Evolutionary conservation across 148 eudicot genomes (phyloP).

Genomic region (Persicaria tinctoria): DNA sequence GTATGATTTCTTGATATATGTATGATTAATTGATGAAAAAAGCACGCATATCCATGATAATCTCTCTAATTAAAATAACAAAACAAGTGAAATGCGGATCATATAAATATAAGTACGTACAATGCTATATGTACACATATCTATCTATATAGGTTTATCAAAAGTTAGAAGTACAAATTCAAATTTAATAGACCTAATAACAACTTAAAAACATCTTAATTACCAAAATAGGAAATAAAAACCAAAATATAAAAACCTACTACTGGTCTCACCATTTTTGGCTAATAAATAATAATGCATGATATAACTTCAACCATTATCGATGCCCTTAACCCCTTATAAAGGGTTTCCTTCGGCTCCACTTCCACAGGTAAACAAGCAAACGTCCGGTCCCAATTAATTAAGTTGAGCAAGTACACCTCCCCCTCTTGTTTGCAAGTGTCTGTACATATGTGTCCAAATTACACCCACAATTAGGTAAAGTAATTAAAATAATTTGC

Average conservation of each 20-base stretch:
- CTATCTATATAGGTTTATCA: background rate
- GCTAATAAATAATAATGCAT: background rate
- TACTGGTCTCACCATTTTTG: background rate
- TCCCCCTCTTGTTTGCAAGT: constrained; percentile 9
- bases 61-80: background rate
- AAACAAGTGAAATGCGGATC: background rate
- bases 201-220: background rate
- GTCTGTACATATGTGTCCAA: background rate
- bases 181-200: constrained; percentile 2
- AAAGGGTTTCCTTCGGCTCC: background rate
- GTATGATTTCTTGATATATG: no score
- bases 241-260: background rate
- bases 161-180: background rate
- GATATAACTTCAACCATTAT: background rate
- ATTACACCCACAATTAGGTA: background rate
- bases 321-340: background rate
- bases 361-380: background rate
- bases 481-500: no score
- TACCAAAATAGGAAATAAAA: background rate
- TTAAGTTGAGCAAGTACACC: constrained; percentile 9
- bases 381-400: background rate
- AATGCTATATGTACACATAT: background rate
- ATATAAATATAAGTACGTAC: background rate
- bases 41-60: background rate
- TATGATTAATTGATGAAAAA: background rate